Evolutionary conservation across 202 grass and related monocot genomes (phyloP).

Genomic region (Carex sylvatica): DNA sequence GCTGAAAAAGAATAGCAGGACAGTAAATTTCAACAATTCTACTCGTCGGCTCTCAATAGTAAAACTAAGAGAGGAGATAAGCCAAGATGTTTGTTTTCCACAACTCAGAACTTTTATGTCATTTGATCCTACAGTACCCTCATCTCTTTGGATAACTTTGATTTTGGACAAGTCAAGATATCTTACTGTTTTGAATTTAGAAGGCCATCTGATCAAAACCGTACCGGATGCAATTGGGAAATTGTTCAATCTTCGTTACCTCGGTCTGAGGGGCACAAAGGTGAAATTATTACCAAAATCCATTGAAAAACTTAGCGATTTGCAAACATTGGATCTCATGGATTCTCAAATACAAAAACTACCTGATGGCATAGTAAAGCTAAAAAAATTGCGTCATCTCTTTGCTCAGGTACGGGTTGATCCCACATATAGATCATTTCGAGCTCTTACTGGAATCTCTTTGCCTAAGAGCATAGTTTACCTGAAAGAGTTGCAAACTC

Average conservation of each 20-base stretch:
- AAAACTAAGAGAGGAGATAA: background rate
- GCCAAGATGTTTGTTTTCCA: background rate
- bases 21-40: background rate
- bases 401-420: background rate
- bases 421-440: conserved; percentile 1
- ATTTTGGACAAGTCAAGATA: conserved; percentile 3
- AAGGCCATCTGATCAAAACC: background rate
- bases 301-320: background rate
- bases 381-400: conserved; percentile 22
- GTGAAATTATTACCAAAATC: conserved; percentile 21
- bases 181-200: conserved; percentile 20
- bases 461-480: conserved; percentile 8
- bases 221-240: background rate
- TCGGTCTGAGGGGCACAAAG: conserved; percentile 6
- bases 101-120: background rate
- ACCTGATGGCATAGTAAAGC: background rate
- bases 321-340: conserved; percentile 20
- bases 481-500: conserved; percentile 50
- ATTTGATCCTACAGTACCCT: background rate
- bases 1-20: background rate
- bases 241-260: conserved; percentile 23
- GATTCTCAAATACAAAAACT: conserved; percentile 6
- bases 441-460: background rate
- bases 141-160: background rate
- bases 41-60: conserved; percentile 11